phyloP scores from a whole-genome alignment of 192 early-diverging fungal genomes.

The Dissophora ornata region DNA sequence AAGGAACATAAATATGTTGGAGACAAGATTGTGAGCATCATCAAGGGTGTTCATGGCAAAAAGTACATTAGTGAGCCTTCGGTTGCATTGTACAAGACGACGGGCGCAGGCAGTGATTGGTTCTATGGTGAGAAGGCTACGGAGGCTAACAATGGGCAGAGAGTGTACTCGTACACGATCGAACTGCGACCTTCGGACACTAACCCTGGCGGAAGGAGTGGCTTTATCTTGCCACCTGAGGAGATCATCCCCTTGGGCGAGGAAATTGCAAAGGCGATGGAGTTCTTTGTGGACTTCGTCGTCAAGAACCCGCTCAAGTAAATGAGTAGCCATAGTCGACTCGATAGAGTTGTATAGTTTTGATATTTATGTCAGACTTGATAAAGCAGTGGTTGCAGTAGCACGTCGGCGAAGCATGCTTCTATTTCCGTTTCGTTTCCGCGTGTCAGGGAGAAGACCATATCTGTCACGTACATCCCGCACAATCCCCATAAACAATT shows the following conservation, averaged over 20 bases:
- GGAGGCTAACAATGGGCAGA: slow-evolving; percentile 31
- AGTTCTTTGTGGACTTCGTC: slow-evolving; percentile 46
- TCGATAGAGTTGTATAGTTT: no score
- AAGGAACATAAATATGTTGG: slow-evolving; percentile 53
- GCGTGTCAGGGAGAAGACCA: no score
- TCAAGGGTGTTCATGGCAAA: slow-evolving; percentile 61
- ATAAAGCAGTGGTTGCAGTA: no score
- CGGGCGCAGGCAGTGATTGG: slow-evolving; percentile 65
- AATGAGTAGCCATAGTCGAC: no score
- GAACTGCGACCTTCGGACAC: slow-evolving; percentile 63
- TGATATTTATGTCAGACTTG: no score
- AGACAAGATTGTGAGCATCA: slow-evolving; percentile 48
- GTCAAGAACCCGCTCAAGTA: slow-evolving; percentile 33
- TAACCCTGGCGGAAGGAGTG: slow-evolving; percentile 51
- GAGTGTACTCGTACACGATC: slow-evolving; percentile 65
- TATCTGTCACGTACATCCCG: no score
- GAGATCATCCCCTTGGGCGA: slow-evolving; percentile 68
- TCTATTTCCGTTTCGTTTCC: no score
- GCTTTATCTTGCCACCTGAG: slow-evolving; percentile 66
- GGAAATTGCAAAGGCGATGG: slow-evolving; percentile 52
- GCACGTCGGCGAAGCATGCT: no score
- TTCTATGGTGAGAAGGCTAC: slow-evolving; percentile 60
- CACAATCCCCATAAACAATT: no score
- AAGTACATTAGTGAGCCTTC: slow-evolving; percentile 63
- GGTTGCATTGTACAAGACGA: slow-evolving; percentile 61